These are phyloP conservation scores for Fomitopsis serialis DNA, from an alignment of 768 basidiomycete species.

Conservation along the genomic window DNA sequence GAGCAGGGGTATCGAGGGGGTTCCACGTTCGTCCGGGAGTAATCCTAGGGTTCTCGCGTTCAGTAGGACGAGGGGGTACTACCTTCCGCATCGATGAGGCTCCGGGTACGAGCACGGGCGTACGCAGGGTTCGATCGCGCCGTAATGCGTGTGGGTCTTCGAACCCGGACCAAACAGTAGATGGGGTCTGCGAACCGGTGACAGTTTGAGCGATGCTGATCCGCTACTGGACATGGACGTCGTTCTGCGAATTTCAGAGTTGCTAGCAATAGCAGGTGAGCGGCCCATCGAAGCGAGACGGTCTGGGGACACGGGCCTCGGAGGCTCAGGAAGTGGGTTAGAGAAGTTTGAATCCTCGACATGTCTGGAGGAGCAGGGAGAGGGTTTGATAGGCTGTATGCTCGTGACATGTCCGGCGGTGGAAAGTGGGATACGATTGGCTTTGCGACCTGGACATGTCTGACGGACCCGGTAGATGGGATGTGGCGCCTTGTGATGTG, in stretches of 20 bases:
- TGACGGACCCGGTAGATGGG: not conserved
- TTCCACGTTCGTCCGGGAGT: not conserved
- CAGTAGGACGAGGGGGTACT: conserved; percentile 2
- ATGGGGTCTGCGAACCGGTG: not conserved
- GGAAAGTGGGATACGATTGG: not conserved
- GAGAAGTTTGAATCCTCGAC: conserved; percentile 5
- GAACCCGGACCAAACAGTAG: not conserved
- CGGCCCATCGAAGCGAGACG: conserved; percentile 1
- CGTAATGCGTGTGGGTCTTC: conserved; percentile 2
- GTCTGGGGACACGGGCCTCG: conserved; percentile 3
- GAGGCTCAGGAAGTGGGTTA: conserved; percentile 16
- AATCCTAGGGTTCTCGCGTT: not conserved
- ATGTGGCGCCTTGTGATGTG: not conserved
- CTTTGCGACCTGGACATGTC: not conserved
- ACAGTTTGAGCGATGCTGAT: not conserved
- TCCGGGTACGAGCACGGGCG: conserved; percentile 13
- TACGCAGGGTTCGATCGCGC: conserved; percentile 5
- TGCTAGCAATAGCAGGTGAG: not conserved
- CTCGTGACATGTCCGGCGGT: conserved; percentile 1
- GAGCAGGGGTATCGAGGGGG: not conserved
- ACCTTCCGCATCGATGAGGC: conserved; percentile 8
- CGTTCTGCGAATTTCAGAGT: not conserved
- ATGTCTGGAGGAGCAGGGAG: conserved; percentile 4
- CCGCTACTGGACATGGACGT: not conserved
- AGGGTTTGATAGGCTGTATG: not conserved